phyloP scores from a whole-genome alignment of 1,284 basidiomycete species.

The Melampsora larici-populina region DNA sequence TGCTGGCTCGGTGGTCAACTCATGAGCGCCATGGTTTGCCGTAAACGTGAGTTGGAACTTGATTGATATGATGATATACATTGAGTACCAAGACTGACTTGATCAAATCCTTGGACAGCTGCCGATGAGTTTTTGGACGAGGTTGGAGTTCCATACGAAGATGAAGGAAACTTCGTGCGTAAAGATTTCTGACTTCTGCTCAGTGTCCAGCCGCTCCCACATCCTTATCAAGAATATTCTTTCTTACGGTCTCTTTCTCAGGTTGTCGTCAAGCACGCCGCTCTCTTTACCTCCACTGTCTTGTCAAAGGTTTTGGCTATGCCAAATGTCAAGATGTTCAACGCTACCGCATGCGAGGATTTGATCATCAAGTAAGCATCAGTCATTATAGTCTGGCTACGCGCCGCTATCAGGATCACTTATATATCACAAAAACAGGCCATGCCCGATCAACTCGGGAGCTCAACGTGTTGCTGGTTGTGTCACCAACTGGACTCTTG shows the following conservation, averaged over 20 bases:
- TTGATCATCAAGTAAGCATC: constrained; percentile 45
- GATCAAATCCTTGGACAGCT: constrained; percentile 53
- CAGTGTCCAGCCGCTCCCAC: constrained; percentile 47
- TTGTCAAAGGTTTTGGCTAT: constrained; percentile 66
- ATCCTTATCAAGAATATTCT: constrained; percentile 44
- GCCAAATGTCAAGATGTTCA: constrained; percentile 64
- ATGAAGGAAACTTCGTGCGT: constrained; percentile 65
- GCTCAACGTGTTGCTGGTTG: constrained; percentile 73
- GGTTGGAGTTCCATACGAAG: constrained; percentile 73
- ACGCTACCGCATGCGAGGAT: constrained; percentile 53
- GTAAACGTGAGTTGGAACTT: constrained; percentile 60
- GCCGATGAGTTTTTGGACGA: constrained; percentile 71
- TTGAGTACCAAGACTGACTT: not conserved
- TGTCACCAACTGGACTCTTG: constrained; percentile 80
- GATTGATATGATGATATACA: not conserved
- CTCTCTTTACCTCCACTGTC: constrained; percentile 75
- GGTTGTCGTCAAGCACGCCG: constrained; percentile 76
- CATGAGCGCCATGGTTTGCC: constrained; percentile 80
- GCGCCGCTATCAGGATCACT: constrained; percentile 61
- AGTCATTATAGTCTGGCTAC: constrained; percentile 55
- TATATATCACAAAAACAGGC: constrained; percentile 60
- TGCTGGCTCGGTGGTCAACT: constrained; percentile 78
- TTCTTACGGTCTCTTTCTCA: constrained; percentile 48
- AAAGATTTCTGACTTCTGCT: not conserved
- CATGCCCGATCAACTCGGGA: constrained; percentile 59